Evolutionary conservation across 2,329 filamentous ascomycete species (phyloP).

Genomic region (Aspergillus sp.): DNA sequence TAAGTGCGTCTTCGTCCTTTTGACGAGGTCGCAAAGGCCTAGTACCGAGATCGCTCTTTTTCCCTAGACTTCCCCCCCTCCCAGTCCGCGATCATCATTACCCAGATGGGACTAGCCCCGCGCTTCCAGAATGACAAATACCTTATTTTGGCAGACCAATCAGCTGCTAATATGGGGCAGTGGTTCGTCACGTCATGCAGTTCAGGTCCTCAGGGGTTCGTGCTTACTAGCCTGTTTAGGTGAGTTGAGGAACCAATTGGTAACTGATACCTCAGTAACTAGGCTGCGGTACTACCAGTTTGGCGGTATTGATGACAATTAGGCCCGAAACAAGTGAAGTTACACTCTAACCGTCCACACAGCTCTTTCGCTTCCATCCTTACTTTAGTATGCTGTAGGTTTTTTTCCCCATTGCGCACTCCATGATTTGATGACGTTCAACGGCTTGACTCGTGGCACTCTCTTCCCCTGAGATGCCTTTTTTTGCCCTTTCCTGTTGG

Average conservation of each 20-base stretch:
- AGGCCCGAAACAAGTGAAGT: neutral
- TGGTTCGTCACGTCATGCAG: slow-evolving; percentile 24
- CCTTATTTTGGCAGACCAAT: slow-evolving; percentile 26
- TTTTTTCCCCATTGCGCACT: neutral
- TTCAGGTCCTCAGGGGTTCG: slow-evolving; percentile 19
- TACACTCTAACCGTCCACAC: neutral
- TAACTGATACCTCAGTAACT: neutral
- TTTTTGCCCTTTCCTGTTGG: neutral
- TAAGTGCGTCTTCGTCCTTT: neutral
- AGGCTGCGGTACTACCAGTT: neutral
- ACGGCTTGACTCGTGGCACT: neutral
- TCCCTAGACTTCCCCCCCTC: no score
- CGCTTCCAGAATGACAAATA: slow-evolving; percentile 28
- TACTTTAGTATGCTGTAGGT: neutral
- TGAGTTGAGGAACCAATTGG: neutral
- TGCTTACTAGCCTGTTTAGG: slow-evolving; percentile 19
- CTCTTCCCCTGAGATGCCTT: neutral
- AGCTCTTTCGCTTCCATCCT: neutral
- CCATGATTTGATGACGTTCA: neutral
- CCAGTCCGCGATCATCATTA: slow-evolving; percentile 21
- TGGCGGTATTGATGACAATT: slow-evolving; percentile 12
- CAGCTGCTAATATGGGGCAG: neutral
- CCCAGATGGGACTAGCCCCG: slow-evolving; percentile 12
- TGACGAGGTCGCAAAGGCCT: neutral
- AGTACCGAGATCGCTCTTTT: neutral